Evolutionary conservation across 1,139 yeast species (phyloP).

Genomic region (Kazachstania sp.): DNA sequence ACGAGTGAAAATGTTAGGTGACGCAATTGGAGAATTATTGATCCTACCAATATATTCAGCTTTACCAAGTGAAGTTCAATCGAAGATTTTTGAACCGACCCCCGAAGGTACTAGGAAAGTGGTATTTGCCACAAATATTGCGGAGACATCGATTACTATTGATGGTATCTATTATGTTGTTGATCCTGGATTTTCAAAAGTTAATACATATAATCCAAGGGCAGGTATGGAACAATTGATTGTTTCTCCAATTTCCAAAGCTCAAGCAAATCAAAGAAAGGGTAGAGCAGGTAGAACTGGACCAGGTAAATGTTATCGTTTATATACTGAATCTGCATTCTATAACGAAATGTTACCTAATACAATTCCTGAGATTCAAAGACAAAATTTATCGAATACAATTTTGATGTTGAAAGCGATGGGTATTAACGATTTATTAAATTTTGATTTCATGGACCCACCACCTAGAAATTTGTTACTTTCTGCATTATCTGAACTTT

Average conservation of each 20-base stretch:
- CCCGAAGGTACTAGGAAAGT: conserved; percentile 75
- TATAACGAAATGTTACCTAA: conserved; percentile 78
- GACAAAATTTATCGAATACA: conserved; percentile 81
- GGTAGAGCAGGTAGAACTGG: conserved; percentile 98
- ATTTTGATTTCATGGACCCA: conserved; percentile 91
- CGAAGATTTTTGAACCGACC: conserved; percentile 78
- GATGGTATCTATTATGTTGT: conserved; percentile 85
- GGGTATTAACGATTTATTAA: conserved; percentile 77
- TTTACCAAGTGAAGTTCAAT: conserved; percentile 76
- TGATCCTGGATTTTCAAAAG: conserved; percentile 90
- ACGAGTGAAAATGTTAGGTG: conserved; percentile 58
- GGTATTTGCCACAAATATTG: conserved; percentile 90
- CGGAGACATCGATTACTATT: conserved; percentile 93
- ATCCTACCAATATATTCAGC: conserved; percentile 91
- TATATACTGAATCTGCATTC: conserved; percentile 83
- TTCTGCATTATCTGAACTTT: conserved; percentile 76
- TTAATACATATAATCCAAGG: conserved; percentile 69
- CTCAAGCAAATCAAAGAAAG: conserved; percentile 92
- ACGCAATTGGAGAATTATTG: conserved; percentile 54
- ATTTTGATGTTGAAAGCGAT: conserved; percentile 86
- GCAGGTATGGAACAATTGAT: conserved; percentile 88
- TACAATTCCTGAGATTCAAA: conserved; percentile 84
- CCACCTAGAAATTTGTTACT: conserved; percentile 73
- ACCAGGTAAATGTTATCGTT: conserved; percentile 87
- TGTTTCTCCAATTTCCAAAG: conserved; percentile 81